Evolutionary conservation across 2,329 filamentous ascomycete genomes (phyloP).

Genomic region (Nemania serpens): DNA sequence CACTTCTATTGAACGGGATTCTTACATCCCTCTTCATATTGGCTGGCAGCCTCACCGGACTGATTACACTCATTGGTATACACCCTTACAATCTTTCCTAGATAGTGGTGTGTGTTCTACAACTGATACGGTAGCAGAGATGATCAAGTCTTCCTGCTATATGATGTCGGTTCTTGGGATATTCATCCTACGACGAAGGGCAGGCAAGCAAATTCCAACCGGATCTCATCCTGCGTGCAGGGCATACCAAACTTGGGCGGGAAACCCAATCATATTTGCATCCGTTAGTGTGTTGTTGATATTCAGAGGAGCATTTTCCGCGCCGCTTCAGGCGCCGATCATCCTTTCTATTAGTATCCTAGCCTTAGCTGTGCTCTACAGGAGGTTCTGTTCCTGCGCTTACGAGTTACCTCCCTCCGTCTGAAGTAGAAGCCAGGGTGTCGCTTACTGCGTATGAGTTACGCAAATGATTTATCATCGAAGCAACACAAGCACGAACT

Average conservation of each 20-base stretch:
- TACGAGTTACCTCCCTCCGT: slow-evolving; percentile 28
- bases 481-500: slow-evolving; percentile 12
- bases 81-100: slow-evolving; percentile 1
- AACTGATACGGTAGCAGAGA: slow-evolving; percentile 30
- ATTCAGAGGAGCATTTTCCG: slow-evolving; percentile 36
- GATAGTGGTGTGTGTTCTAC: slow-evolving; percentile 11
- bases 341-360: slow-evolving; percentile 38
- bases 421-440: slow-evolving; percentile 29
- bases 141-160: slow-evolving; percentile 37
- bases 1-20: slow-evolving; percentile 32
- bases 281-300: slow-evolving; percentile 37
- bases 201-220: slow-evolving; percentile 26
- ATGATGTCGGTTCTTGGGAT: slow-evolving; percentile 36
- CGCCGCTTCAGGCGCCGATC: slow-evolving; percentile 37
- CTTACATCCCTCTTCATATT: slow-evolving; percentile 36
- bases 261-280: slow-evolving; percentile 37
- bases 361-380: slow-evolving; percentile 35
- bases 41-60: slow-evolving; percentile 35
- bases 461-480: slow-evolving; percentile 22
- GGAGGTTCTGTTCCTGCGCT: slow-evolving; percentile 33
- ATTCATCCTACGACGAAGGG: slow-evolving; percentile 32
- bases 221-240: slow-evolving; percentile 26
- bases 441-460: slow-evolving; percentile 18
- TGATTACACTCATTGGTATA: slow-evolving; percentile 38
- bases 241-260: slow-evolving; percentile 37